Evolutionary conservation across 2,329 filamentous ascomycete genomes (phyloP).

Genomic region (Coniosporium tulheliwenetii): DNA sequence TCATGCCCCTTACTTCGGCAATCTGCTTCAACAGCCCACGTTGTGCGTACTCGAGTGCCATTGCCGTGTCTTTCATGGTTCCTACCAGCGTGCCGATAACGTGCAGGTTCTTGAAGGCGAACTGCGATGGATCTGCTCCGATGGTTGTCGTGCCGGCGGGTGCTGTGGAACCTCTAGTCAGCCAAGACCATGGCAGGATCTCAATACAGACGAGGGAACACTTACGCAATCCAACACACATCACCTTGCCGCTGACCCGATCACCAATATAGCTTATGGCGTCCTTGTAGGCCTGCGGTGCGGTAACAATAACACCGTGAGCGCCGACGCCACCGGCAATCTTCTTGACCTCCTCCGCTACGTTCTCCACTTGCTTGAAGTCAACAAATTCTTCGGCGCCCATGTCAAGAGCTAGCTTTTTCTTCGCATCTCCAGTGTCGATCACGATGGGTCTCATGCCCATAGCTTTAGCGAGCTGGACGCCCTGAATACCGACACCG

Average conservation of each 20-base stretch:
- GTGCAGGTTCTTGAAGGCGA: slow-evolving; percentile 17
- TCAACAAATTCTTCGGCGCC: slow-evolving; percentile 43
- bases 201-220: too few relatives aligned
- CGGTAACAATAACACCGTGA: slow-evolving; percentile 27
- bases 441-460: slow-evolving; percentile 41
- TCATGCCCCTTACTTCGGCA: slow-evolving; percentile 31
- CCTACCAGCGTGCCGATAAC: slow-evolving; percentile 27
- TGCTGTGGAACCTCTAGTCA: slow-evolving; percentile 11
- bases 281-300: slow-evolving; percentile 8
- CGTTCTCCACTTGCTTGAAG: slow-evolving; percentile 26
- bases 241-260: slow-evolving; percentile 33
- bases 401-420: slow-evolving; percentile 28
- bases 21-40: slow-evolving; percentile 35
- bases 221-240: slow-evolving; percentile 27
- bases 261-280: slow-evolving; percentile 28
- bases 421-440: slow-evolving; percentile 34
- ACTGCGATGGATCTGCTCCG: slow-evolving; percentile 17
- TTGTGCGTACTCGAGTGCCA: slow-evolving; percentile 31
- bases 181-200: slow-evolving; percentile 12
- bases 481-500: slow-evolving; percentile 41
- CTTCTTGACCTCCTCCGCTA: slow-evolving; percentile 27
- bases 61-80: slow-evolving; percentile 31
- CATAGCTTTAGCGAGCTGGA: slow-evolving; percentile 39
- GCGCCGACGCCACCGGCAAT: slow-evolving; percentile 29
- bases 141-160: slow-evolving; percentile 18